Evolutionary conservation across 768 basidiomycete species (phyloP).

Genomic region (Omphalotus guepiniiformis): DNA sequence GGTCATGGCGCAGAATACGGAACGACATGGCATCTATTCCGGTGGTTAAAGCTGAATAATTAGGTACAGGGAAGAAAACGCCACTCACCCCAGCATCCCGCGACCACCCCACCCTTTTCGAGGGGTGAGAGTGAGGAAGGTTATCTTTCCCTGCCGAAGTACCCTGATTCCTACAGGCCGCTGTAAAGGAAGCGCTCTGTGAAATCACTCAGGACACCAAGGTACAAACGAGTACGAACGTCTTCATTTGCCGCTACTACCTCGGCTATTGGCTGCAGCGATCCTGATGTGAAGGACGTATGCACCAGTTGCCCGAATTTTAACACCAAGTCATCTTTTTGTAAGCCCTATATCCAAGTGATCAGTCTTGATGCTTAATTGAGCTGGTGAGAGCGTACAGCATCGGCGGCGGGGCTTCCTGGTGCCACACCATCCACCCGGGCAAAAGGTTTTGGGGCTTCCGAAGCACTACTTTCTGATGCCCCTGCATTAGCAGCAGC

Average conservation of each 20-base stretch:
- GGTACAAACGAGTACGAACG: constrained; percentile 38
- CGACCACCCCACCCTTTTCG: constrained; percentile 82
- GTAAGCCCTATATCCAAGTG: constrained; percentile 49
- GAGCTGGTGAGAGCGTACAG: constrained; percentile 42
- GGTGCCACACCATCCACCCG: constrained; percentile 79
- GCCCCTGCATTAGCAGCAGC: constrained; percentile 12
- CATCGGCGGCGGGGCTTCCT: constrained; percentile 75
- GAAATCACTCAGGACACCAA: background rate
- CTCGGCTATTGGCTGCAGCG: constrained; percentile 65
- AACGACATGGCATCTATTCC: constrained; percentile 56
- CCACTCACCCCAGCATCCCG: constrained; percentile 73
- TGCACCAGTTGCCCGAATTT: constrained; percentile 66
- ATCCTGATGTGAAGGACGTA: constrained; percentile 45
- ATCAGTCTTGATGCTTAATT: background rate
- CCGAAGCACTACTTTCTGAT: constrained; percentile 5
- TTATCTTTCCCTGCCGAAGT: constrained; percentile 41
- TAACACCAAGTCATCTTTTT: constrained; percentile 64
- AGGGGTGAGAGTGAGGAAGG: constrained; percentile 60
- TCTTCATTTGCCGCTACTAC: constrained; percentile 79
- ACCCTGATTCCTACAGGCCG: constrained; percentile 55
- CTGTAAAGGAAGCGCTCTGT: constrained; percentile 33
- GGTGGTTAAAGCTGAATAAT: constrained; percentile 6
- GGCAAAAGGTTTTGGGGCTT: constrained; percentile 48
- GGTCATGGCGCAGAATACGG: constrained; percentile 34
- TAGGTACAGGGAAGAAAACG: background rate